phyloP scores from a whole-genome alignment of 371 early-diverging fungal genomes.

The Lichtheimia corymbifera region DNA sequence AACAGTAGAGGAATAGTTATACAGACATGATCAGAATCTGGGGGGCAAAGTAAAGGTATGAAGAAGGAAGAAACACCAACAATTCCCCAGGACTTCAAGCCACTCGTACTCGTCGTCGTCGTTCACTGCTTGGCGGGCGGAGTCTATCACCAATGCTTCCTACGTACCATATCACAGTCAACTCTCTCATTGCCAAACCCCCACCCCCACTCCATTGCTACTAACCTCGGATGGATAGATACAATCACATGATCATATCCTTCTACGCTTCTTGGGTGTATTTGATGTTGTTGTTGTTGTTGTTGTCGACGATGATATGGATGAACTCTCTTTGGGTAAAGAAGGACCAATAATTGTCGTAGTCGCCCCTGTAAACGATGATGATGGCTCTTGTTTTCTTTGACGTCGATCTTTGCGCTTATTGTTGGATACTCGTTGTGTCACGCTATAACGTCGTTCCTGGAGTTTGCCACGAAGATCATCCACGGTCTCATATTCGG shows the following conservation, averaged over 20 bases:
- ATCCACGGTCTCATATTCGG: slow-evolving; percentile 51
- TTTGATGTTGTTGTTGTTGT: neutral
- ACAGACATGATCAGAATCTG: too few relatives aligned
- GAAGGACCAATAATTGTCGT: neutral
- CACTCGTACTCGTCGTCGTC: too few relatives aligned
- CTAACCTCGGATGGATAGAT: too few relatives aligned
- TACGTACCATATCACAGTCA: too few relatives aligned
- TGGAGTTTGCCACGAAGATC: slow-evolving; percentile 51
- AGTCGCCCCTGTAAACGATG: neutral
- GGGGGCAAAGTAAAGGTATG: too few relatives aligned
- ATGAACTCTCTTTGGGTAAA: neutral
- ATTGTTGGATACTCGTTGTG: neutral
- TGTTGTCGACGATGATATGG: neutral
- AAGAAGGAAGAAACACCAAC: too few relatives aligned
- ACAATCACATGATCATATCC: neutral
- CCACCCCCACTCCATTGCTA: too few relatives aligned
- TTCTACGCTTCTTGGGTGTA: slow-evolving; percentile 1
- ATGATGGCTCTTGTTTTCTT: neutral
- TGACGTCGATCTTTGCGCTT: neutral
- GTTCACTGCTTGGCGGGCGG: too few relatives aligned
- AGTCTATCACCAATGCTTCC: too few relatives aligned
- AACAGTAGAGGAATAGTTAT: too few relatives aligned
- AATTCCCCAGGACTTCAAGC: too few relatives aligned
- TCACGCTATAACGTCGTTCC: slow-evolving; percentile 17
- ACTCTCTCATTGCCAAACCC: too few relatives aligned